A percentile compares a stretch with the other conserved stretches of the same genome.
phyloP scores from a whole-genome alignment of 2,329 filamentous ascomycete genomes.

The Exophiala sideris region DNA sequence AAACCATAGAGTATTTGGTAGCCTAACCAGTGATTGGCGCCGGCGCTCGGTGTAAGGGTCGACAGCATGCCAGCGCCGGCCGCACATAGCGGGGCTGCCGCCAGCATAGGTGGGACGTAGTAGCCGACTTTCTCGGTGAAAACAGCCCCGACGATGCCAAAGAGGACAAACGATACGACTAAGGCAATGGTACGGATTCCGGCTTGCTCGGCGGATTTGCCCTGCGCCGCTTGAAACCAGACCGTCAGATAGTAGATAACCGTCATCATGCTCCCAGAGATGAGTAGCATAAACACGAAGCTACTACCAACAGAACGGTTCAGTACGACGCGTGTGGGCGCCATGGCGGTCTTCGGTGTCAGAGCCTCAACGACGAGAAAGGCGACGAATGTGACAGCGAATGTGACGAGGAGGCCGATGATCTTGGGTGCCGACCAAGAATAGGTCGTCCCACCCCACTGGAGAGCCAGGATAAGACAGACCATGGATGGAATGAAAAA shows the following conservation, averaged over 20 bases:
- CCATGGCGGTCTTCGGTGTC: conserved; percentile 27
- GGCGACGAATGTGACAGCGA: conserved; percentile 4
- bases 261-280: neutral
- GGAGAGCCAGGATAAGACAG: conserved; percentile 59
- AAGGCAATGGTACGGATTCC: conserved; percentile 16
- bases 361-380: conserved; percentile 18
- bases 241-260: conserved; percentile 4
- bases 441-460: conserved; percentile 47
- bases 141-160: conserved; percentile 10
- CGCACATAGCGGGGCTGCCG: conserved; percentile 25
- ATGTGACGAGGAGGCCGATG: conserved; percentile 21
- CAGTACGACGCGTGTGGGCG: conserved; percentile 21
- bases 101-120: conserved; percentile 34
- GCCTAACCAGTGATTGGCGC: conserved; percentile 30
- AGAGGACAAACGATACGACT: conserved; percentile 14
- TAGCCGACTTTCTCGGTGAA: conserved; percentile 30
- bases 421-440: conserved; percentile 15
- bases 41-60: neutral
- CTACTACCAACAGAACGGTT: conserved; percentile 16
- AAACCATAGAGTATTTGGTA: conserved; percentile 33
- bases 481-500: conserved; percentile 60
- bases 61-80: conserved; percentile 30
- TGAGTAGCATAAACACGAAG: neutral
- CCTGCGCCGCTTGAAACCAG: conserved; percentile 30
- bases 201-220: conserved; percentile 29